Base-by-base conservation (phyloP, 164 flowering plant species). In the Tetracentron sinense region DNA sequence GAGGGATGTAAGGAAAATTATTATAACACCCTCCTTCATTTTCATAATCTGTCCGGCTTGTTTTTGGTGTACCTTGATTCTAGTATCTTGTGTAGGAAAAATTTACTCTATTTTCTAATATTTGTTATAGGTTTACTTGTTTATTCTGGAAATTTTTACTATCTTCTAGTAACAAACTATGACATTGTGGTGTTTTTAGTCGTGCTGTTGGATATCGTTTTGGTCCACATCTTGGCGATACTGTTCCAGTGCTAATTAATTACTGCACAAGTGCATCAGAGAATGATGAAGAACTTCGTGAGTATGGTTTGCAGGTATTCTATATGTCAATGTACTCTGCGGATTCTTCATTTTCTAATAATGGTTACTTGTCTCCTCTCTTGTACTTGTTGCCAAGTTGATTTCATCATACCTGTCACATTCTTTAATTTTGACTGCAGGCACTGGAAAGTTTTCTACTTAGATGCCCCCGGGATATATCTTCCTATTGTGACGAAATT, bases 121-220 rank as follows among this genome's bases (percentile, higher is more conserved):
- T 12, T 38, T 16, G 8, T 38, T 1, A 38, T 38, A 38, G 44
- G 8, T 38, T 33, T 38, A 10, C 14, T 38, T 38, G 44, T 16
- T 38, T 42, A 19, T 44, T 30, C 20, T 44, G 30, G 22, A 25
- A 21, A 14, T 31, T 5, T 30, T 6, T 12, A 6, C 38, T 25
- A 4, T 26, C 11, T 61, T 56, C 31, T 61, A 21, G 33, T 62
- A 28, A 52, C 16, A 33, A 20, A 55, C 35, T 16, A 28, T 33
- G 26, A 49, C 26, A 15, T 10, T 56, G 1, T 63, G 52, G 27
- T 76, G 60, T 66, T 73, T n/a, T 28, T 62, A 95, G 99, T 62
- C 99, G 99, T 58, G 85, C 99, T 70, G 99, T 95, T 79, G 99
- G 99, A 46, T 95, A 92, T 69, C 99, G 99, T 30, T 95, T 95